Conservation (phyloP, 805 yeast genomes). For the Myxozyma mucilagina region DNA sequence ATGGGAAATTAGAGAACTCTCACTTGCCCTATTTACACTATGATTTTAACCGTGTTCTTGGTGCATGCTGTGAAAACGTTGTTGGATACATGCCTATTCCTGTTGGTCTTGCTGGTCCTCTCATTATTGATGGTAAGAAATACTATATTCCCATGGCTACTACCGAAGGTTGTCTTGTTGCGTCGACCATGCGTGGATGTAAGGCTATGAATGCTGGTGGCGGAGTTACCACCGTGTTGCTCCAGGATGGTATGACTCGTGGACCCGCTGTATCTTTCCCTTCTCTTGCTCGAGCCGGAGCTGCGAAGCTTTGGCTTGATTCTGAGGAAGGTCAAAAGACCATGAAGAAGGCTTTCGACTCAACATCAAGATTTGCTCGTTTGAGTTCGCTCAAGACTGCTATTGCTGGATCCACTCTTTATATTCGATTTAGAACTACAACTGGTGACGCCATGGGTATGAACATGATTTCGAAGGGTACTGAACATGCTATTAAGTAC, state of each 20-base stretch:
- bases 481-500: constrained; percentile 76
- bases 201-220: constrained; percentile 97
- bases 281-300: constrained; percentile 81
- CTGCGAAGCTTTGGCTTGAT: constrained; percentile 92
- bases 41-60: constrained; percentile 93
- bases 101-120: constrained; percentile 96
- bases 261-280: constrained; percentile 97
- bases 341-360: constrained; percentile 86
- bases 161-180: constrained; percentile 97
- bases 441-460: constrained; percentile 99
- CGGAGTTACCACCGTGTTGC: constrained; percentile 87
- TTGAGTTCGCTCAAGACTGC: constrained; percentile 89
- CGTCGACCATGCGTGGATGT: constrained; percentile 98
- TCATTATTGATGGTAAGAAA: constrained; percentile 83
- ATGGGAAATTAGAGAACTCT: constrained; percentile 71
- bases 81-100: constrained; percentile 96
- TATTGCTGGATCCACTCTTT: constrained; percentile 86
- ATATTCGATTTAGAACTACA: constrained; percentile 92
- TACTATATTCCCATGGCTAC: constrained; percentile 98
- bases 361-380: constrained; percentile 96
- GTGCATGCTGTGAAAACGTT: constrained; percentile 99
- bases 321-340: constrained; percentile 86
- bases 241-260: constrained; percentile 98
- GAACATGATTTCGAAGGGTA: constrained; percentile 99
- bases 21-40: constrained; percentile 78